Evolutionary conservation across 1,284 basidiomycete species (phyloP).

Genomic region (Ustilago loliicola): DNA sequence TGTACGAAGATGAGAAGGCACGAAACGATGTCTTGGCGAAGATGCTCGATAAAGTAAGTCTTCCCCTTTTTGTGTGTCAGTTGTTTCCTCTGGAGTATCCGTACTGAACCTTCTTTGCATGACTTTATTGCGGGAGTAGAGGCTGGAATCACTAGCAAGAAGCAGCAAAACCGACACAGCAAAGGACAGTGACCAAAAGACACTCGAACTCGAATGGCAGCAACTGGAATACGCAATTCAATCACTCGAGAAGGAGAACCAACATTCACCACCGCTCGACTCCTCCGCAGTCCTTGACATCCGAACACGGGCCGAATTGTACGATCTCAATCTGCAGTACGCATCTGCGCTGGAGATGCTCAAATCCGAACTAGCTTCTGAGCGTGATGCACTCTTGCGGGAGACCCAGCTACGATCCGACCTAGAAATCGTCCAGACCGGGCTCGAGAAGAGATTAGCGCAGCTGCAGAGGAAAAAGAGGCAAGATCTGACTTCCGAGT

Average conservation of each 20-base stretch:
- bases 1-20: slow-evolving; percentile 45
- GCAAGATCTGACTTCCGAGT: slow-evolving; percentile 30
- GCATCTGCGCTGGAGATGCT: slow-evolving; percentile 25
- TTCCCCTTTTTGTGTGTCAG: too few relatives aligned
- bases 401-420: slow-evolving; percentile 39
- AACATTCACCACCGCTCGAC: slow-evolving; percentile 30
- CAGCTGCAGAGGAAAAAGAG: slow-evolving; percentile 25
- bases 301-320: slow-evolving; percentile 39
- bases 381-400: slow-evolving; percentile 28
- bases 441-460: slow-evolving; percentile 25
- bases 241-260: slow-evolving; percentile 35
- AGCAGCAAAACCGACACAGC: neutral
- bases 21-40: slow-evolving; percentile 38
- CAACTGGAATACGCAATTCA: slow-evolving; percentile 41
- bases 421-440: slow-evolving; percentile 23
- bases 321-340: slow-evolving; percentile 41
- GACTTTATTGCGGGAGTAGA: neutral
- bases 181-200: slow-evolving; percentile 13
- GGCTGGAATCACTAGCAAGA: slow-evolving; percentile 23
- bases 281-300: slow-evolving; percentile 27
- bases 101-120: neutral
- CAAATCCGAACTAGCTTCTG: slow-evolving; percentile 21
- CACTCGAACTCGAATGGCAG: slow-evolving; percentile 44
- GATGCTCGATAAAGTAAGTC: slow-evolving; percentile 28
- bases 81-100: too few relatives aligned